These are phyloP conservation scores for Hypoxylon subgilvum DNA, from an alignment of 495 filamentous ascomycete genomes.

Conservation along the genomic window DNA sequence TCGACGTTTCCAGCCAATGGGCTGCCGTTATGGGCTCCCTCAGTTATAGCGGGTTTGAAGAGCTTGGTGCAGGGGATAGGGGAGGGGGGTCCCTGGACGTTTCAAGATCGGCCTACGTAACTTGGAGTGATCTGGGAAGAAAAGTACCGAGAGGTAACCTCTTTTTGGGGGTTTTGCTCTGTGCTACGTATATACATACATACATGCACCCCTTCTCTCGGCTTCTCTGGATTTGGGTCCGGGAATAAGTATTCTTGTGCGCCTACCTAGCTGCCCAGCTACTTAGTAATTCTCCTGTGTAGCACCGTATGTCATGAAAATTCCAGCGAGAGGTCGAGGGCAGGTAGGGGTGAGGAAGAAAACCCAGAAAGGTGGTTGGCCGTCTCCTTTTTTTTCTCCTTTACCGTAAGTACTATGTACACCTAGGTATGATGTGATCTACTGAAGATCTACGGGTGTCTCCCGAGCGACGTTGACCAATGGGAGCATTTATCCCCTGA, in stretches of 20 bases:
- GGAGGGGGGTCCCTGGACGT: constrained; percentile 14
- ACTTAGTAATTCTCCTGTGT: too few relatives aligned
- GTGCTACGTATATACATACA: neutral
- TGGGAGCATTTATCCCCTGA: constrained; percentile 20
- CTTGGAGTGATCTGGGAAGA: constrained; percentile 11
- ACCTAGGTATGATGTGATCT: constrained; percentile 23
- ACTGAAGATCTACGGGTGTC: constrained; percentile 25
- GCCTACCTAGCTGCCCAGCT: constrained; percentile 9
- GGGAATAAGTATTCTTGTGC: constrained; percentile 7
- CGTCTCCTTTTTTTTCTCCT: neutral
- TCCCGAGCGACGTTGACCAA: constrained; percentile 9
- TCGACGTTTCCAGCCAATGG: constrained; percentile 28
- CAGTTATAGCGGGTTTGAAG: constrained; percentile 11
- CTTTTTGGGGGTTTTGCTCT: neutral
- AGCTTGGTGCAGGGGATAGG: constrained; percentile 32
- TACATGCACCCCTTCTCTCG: neutral
- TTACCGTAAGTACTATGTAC: neutral
- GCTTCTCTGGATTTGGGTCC: neutral
- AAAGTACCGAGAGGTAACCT: constrained; percentile 15
- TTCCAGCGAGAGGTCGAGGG: neutral
- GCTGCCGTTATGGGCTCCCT: constrained; percentile 15
- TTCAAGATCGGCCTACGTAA: constrained; percentile 32
- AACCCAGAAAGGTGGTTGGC: constrained; percentile 11
- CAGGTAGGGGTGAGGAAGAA: neutral
- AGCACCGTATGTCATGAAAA: constrained; percentile 5